These are phyloP conservation scores for Aspergillus glaucus DNA, from an alignment of 2,329 filamentous ascomycete genomes.

Conservation along the genomic window DNA sequence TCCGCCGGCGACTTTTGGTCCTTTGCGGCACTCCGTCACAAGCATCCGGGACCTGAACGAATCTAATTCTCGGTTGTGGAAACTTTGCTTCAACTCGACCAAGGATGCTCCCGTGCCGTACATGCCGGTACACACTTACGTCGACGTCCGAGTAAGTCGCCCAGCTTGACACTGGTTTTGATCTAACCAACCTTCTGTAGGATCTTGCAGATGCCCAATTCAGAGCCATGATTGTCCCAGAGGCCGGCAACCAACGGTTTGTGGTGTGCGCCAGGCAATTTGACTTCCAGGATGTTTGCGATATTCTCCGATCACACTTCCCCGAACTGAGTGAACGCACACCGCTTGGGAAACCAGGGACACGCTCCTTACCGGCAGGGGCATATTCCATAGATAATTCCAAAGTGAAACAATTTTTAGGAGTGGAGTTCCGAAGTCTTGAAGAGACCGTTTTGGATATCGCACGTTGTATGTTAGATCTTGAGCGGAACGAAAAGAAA, in stretches of 20 bases:
- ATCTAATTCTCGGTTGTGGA: slow-evolving; percentile 1
- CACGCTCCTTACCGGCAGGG: not conserved
- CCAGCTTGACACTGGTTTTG: not conserved
- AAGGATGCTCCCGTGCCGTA: not conserved
- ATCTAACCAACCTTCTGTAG: not conserved
- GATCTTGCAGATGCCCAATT: not conserved
- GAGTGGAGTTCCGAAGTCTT: not conserved
- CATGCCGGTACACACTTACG: not conserved
- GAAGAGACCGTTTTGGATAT: not conserved
- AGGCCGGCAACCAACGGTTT: not conserved
- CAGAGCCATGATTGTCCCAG: not conserved
- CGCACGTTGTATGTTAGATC: not conserved
- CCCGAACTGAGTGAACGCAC: not conserved
- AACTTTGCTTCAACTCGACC: not conserved
- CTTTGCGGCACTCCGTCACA: not conserved
- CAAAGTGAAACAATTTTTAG: not conserved
- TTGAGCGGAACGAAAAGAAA: not conserved
- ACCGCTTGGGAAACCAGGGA: not conserved
- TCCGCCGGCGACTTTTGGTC: not conserved
- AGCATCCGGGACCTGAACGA: slow-evolving; percentile 3
- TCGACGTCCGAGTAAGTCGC: not conserved
- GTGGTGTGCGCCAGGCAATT: not conserved
- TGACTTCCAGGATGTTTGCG: not conserved
- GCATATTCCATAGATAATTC: not conserved
- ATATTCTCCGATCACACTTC: not conserved